phyloP scores from a whole-genome alignment of 108 stramenopile genomes.

The Nitzschia putrida region DNA sequence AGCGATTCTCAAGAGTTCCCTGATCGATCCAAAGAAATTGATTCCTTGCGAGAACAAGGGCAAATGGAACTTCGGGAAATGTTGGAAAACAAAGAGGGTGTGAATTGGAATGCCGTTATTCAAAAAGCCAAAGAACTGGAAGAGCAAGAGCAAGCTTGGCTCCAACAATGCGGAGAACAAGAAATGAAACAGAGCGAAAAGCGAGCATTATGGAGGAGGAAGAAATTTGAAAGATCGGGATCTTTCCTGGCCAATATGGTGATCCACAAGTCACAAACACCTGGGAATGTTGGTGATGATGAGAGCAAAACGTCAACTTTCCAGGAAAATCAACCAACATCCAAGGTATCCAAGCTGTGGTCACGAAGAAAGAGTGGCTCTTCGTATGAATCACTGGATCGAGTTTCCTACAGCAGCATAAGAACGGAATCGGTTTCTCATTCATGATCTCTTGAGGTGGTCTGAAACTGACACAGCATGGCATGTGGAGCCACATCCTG shows the following conservation, averaged over 20 bases:
- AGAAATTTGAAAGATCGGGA: slow-evolving; percentile 8
- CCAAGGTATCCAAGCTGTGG: neutral
- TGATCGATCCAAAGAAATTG: neutral
- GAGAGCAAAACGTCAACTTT: too few relatives aligned
- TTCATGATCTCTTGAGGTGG: too few relatives aligned
- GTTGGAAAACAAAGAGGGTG: neutral
- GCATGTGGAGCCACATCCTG: too few relatives aligned
- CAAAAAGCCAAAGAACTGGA: slow-evolving; percentile 1
- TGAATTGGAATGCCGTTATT: slow-evolving; percentile 1
- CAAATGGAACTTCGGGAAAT: neutral
- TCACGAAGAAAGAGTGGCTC: neutral
- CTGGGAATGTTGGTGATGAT: neutral
- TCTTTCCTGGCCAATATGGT: slow-evolving; percentile 22
- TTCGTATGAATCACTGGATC: neutral
- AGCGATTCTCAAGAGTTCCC: neutral
- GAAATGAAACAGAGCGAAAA: neutral
- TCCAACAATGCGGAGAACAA: neutral
- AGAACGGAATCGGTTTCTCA: neutral
- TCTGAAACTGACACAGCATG: too few relatives aligned
- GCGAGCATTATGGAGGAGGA: slow-evolving; percentile 7
- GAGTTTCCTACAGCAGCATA: neutral
- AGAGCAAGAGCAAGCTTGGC: slow-evolving; percentile 5
- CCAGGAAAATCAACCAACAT: too few relatives aligned
- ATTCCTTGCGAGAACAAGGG: neutral
- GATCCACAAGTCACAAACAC: neutral